These are phyloP conservation scores for Toxicodendron radicans DNA, from an alignment of 345 rosid genomes.

Conservation along the genomic window DNA sequence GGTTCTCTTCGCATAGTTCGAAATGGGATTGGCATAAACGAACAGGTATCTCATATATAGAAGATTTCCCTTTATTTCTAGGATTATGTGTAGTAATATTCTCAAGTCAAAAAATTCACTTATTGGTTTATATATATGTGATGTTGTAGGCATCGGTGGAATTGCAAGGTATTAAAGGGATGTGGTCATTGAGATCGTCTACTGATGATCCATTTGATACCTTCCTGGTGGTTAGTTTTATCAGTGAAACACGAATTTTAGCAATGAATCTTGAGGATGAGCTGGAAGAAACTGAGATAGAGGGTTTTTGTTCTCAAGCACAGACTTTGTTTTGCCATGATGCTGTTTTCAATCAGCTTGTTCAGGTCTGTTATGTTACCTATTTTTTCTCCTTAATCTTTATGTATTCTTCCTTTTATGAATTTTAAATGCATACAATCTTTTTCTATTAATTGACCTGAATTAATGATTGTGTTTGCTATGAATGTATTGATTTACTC, in stretches of 20 bases:
- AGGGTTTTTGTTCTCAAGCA: conserved; percentile 81
- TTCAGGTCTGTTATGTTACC: conserved; percentile 53
- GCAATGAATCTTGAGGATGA: conserved; percentile 97
- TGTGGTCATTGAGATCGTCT: conserved; percentile 94
- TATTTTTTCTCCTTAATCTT: neutral
- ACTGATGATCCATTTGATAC: conserved; percentile 88
- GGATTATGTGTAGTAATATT: neutral
- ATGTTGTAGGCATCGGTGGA: conserved; percentile 81
- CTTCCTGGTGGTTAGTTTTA: conserved; percentile 92
- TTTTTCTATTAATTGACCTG: neutral
- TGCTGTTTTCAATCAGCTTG: conserved; percentile 88
- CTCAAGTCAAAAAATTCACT: conserved; percentile 14
- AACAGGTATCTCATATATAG: conserved; percentile 57
- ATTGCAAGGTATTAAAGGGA: conserved; percentile 98
- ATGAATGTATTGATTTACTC: neutral
- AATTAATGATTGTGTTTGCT: neutral
- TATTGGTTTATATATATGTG: conserved; percentile 15
- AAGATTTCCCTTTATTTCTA: conserved; percentile 6
- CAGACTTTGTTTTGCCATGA: conserved; percentile 96
- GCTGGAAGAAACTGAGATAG: conserved; percentile 96
- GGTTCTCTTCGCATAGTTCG: conserved; percentile 96
- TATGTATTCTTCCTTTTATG: neutral
- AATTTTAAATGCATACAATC: neutral
- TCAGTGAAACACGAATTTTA: conserved; percentile 84
- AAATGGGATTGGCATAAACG: conserved; percentile 97